Conservation (phyloP, 2,329 filamentous ascomycete genomes). For the Xylariaceae sp. region DNA sequence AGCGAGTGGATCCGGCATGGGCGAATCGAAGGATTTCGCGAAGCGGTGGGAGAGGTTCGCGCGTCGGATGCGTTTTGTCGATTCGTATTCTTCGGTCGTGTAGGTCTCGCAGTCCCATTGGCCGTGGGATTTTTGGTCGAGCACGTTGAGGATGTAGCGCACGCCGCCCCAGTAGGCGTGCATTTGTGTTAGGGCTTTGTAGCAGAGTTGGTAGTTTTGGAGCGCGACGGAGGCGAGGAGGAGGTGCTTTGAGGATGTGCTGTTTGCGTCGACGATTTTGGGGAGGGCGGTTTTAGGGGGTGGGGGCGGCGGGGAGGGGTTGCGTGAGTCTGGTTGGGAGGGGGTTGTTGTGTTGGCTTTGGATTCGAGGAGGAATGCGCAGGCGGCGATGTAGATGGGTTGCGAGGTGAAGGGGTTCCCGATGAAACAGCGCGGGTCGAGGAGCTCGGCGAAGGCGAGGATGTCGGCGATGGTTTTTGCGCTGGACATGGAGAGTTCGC, state of each 20-base stretch:
- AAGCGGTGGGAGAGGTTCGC: slow-evolving; percentile 41
- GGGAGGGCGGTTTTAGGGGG: not conserved
- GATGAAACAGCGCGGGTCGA: slow-evolving; percentile 79
- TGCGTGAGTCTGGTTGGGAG: slow-evolving; percentile 59
- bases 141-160: slow-evolving; percentile 77
- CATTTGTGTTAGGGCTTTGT: slow-evolving; percentile 75
- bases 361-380: slow-evolving; percentile 81
- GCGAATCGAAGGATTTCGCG: slow-evolving; percentile 43
- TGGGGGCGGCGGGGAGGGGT: slow-evolving; percentile 36
- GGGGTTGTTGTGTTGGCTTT: slow-evolving; percentile 51
- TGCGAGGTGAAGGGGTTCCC: slow-evolving; percentile 87
- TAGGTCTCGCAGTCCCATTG: slow-evolving; percentile 71
- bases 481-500: slow-evolving; percentile 78
- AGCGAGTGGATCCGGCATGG: slow-evolving; percentile 53
- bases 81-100: slow-evolving; percentile 71
- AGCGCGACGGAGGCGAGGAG: slow-evolving; percentile 75
- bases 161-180: slow-evolving; percentile 82
- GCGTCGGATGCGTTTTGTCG: slow-evolving; percentile 50
- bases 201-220: slow-evolving; percentile 82
- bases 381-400: slow-evolving; percentile 86
- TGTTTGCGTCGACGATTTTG: slow-evolving; percentile 29
- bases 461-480: slow-evolving; percentile 92
- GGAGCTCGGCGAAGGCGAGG: slow-evolving; percentile 75
- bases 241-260: slow-evolving; percentile 59
- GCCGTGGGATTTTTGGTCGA: slow-evolving; percentile 83